phyloP scores from a whole-genome alignment of 164 flowering plant species.

The Kalanchoe fedtschenkoi region DNA sequence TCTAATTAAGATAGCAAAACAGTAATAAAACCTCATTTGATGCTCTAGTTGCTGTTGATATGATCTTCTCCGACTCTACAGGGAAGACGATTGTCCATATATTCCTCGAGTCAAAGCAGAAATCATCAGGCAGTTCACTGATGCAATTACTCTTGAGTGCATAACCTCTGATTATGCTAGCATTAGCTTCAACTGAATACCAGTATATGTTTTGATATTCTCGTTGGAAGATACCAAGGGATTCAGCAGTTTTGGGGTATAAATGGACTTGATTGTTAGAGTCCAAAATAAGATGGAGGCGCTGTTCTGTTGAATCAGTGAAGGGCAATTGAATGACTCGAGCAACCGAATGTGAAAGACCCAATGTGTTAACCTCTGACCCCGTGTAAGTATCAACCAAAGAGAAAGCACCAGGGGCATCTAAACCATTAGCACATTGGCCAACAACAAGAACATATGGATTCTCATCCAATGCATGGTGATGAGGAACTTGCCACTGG shows the following conservation, averaged over 20 bases:
- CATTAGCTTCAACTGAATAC: constrained; percentile 68
- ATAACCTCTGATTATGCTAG: constrained; percentile 66
- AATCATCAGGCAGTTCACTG: constrained; percentile 43
- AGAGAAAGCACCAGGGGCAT: constrained; percentile 62
- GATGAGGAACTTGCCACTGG: constrained; percentile 95
- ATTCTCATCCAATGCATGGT: constrained; percentile 86
- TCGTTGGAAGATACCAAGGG: constrained; percentile 38
- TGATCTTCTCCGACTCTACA: constrained; percentile 79
- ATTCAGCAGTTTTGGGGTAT: constrained; percentile 70
- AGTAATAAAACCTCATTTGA: constrained; percentile 57
- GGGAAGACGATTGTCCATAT: constrained; percentile 90
- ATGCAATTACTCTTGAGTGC: constrained; percentile 35
- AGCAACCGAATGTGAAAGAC: constrained; percentile 44
- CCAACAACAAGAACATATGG: constrained; percentile 91
- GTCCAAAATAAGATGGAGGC: constrained; percentile 77
- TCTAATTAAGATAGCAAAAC: background rate
- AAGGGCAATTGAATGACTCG: constrained; percentile 72
- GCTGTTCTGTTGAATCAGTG: constrained; percentile 81
- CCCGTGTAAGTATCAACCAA: constrained; percentile 87
- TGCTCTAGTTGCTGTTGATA: constrained; percentile 56
- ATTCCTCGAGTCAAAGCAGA: constrained; percentile 61
- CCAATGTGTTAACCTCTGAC: constrained; percentile 40
- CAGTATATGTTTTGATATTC: constrained; percentile 73
- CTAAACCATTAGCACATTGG: constrained; percentile 44
- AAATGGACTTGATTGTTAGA: constrained; percentile 40